phyloP scores from a whole-genome alignment of 768 basidiomycete species.

The Lepiota brunneoincarnata region DNA sequence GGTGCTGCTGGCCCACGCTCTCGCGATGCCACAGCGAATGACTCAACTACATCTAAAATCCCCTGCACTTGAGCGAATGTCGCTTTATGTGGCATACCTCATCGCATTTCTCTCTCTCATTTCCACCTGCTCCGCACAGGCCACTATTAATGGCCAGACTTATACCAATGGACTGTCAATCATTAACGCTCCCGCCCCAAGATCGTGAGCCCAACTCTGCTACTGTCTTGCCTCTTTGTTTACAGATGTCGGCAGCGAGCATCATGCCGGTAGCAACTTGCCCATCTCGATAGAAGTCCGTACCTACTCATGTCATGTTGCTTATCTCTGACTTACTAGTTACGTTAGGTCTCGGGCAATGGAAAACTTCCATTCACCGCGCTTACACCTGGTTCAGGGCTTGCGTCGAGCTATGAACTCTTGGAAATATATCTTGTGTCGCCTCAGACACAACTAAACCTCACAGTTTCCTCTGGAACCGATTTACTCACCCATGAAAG shows the following conservation, averaged over 20 bases:
- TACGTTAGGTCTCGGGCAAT: conserved; percentile 38
- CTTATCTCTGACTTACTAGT: neutral
- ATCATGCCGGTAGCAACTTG: conserved; percentile 23
- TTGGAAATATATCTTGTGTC: conserved; percentile 46
- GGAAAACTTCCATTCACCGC: conserved; percentile 36
- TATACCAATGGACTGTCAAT: conserved; percentile 36
- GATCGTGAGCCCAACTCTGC: conserved; percentile 22
- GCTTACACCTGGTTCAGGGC: conserved; percentile 29
- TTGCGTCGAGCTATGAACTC: conserved; percentile 33
- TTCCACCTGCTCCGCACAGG: conserved; percentile 18
- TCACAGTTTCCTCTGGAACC: conserved; percentile 36
- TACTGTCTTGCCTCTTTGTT: neutral
- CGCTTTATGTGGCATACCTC: neutral
- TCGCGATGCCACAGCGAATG: neutral
- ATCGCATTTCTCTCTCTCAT: conserved; percentile 12
- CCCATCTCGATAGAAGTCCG: conserved; percentile 27
- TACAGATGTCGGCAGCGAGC: conserved; percentile 19
- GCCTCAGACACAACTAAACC: conserved; percentile 29
- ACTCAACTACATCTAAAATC: neutral
- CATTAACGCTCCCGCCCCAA: conserved; percentile 29
- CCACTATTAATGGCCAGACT: conserved; percentile 26
- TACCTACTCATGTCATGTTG: neutral
- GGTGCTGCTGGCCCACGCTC: neutral
- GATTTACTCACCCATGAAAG: conserved; percentile 33
- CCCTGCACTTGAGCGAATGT: neutral